These are phyloP conservation scores for Phytophthora foliorum DNA, from an alignment of 352 stramenopile genomes.

Conservation along the genomic window DNA sequence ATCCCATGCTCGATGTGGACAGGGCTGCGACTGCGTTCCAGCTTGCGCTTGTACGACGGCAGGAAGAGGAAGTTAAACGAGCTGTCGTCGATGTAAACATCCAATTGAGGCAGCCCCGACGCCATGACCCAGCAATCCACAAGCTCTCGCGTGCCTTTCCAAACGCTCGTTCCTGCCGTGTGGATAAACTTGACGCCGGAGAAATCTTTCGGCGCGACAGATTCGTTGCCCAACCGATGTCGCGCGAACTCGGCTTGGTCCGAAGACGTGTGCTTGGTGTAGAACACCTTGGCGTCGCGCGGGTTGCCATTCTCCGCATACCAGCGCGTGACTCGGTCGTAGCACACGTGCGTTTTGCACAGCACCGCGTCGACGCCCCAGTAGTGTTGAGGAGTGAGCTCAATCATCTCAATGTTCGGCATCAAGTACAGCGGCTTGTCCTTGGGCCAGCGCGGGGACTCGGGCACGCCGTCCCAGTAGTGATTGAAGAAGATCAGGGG, in stretches of 20 bases:
- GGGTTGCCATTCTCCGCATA: constrained; percentile 71
- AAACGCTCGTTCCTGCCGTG: constrained; percentile 37
- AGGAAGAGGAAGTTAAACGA: constrained; percentile 44
- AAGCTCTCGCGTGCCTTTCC: constrained; percentile 48
- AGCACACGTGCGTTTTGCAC: constrained; percentile 59
- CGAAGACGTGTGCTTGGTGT: constrained; percentile 60
- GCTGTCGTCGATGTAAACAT: constrained; percentile 51
- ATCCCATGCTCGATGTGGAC: constrained; percentile 25
- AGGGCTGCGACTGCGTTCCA: constrained; percentile 34
- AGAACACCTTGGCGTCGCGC: constrained; percentile 51
- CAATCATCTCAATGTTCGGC: constrained; percentile 64
- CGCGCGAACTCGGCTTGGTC: constrained; percentile 51
- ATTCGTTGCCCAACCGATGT: constrained; percentile 23
- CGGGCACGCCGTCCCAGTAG: constrained; percentile 51
- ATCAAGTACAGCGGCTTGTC: constrained; percentile 55
- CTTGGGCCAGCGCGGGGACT: constrained; percentile 32
- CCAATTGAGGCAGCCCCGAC: constrained; percentile 45
- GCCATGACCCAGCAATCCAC: constrained; percentile 53
- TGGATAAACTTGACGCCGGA: constrained; percentile 43
- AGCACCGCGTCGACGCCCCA: constrained; percentile 54
- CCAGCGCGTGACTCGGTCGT: constrained; percentile 54
- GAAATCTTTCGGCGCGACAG: constrained; percentile 41
- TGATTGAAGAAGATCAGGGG: constrained; percentile 63
- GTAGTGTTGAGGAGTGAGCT: constrained; percentile 49
- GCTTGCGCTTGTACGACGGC: constrained; percentile 8